A percentile compares a stretch with the other conserved stretches of the same genome.
phyloP scores from a whole-genome alignment of 148 eudicot genomes.

The Polygonum aviculare region DNA sequence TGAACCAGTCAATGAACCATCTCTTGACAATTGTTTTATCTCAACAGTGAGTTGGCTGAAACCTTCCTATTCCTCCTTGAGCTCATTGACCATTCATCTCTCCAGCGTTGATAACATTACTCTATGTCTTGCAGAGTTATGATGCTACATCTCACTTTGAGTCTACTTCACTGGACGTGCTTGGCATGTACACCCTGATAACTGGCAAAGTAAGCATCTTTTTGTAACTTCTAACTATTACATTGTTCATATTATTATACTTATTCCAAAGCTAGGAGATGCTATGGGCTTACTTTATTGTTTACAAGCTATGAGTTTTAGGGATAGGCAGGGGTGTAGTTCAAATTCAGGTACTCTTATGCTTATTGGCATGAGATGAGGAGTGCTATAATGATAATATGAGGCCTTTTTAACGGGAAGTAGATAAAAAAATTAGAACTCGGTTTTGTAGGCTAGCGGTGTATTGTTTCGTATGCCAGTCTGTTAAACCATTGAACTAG shows the following conservation, averaged over 20 bases:
- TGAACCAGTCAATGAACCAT: conserved; percentile 89
- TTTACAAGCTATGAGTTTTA: neutral
- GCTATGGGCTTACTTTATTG: neutral
- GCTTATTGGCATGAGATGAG: too few relatives aligned
- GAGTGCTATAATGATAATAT: too few relatives aligned
- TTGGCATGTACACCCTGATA: conserved; percentile 81
- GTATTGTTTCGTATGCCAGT: neutral
- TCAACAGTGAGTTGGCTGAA: conserved; percentile 46
- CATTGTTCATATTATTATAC: neutral
- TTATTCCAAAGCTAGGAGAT: neutral
- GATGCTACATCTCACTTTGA: conserved; percentile 97
- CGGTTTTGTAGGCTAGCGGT: too few relatives aligned
- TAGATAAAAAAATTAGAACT: too few relatives aligned
- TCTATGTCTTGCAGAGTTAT: conserved; percentile 55
- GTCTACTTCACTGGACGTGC: conserved; percentile 84
- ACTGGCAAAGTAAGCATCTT: conserved; percentile 71
- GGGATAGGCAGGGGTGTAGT: too few relatives aligned
- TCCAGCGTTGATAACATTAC: neutral
- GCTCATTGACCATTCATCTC: neutral
- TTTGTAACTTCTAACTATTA: neutral
- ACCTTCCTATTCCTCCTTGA: neutral
- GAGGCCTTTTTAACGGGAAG: too few relatives aligned
- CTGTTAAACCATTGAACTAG: neutral
- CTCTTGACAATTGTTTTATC: conserved; percentile 82
- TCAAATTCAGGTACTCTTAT: too few relatives aligned